phyloP scores from a whole-genome alignment of 192 early-diverging fungal species.

The Backusella australiensis region DNA sequence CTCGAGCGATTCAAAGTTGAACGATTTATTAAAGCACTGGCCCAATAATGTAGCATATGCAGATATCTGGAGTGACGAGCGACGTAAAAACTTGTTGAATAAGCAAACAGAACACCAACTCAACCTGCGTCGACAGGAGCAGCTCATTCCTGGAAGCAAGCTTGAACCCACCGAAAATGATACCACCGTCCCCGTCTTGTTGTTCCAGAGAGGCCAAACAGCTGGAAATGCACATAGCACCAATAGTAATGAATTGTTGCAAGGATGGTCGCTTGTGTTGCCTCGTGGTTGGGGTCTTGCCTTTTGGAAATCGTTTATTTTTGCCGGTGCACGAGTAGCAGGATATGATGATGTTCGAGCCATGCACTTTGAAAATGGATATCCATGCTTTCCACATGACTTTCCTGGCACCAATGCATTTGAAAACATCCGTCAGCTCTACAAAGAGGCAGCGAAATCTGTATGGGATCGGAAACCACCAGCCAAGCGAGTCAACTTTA shows the following conservation, averaged over 20 bases:
- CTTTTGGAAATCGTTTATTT: slow-evolving; percentile 87
- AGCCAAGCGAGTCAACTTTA: slow-evolving; percentile 81
- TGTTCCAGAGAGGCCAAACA: slow-evolving; percentile 67
- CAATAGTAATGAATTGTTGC: slow-evolving; percentile 33
- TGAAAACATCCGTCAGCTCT: slow-evolving; percentile 33
- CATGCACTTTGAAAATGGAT: slow-evolving; percentile 74
- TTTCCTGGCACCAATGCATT: slow-evolving; percentile 75
- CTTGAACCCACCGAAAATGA: slow-evolving; percentile 54
- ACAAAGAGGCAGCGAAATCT: slow-evolving; percentile 39
- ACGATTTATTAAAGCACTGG: slow-evolving; percentile 55
- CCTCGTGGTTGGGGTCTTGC: slow-evolving; percentile 81
- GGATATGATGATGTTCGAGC: slow-evolving; percentile 72
- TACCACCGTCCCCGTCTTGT: slow-evolving; percentile 71
- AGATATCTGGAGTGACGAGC: slow-evolving; percentile 56
- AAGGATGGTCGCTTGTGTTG: slow-evolving; percentile 83
- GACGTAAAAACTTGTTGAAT: slow-evolving; percentile 37
- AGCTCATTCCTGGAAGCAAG: slow-evolving; percentile 55
- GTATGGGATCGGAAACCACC: slow-evolving; percentile 69
- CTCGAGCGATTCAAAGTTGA: slow-evolving; percentile 23
- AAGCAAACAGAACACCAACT: slow-evolving; percentile 54
- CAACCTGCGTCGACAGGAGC: slow-evolving; percentile 42
- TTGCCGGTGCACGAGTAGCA: slow-evolving; percentile 81
- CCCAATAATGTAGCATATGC: slow-evolving; percentile 48
- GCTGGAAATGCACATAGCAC: background rate
- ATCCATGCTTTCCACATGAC: slow-evolving; percentile 82